Base-by-base conservation (phyloP, 2,329 filamentous ascomycete species). In the Fusarium ramigenum region DNA sequence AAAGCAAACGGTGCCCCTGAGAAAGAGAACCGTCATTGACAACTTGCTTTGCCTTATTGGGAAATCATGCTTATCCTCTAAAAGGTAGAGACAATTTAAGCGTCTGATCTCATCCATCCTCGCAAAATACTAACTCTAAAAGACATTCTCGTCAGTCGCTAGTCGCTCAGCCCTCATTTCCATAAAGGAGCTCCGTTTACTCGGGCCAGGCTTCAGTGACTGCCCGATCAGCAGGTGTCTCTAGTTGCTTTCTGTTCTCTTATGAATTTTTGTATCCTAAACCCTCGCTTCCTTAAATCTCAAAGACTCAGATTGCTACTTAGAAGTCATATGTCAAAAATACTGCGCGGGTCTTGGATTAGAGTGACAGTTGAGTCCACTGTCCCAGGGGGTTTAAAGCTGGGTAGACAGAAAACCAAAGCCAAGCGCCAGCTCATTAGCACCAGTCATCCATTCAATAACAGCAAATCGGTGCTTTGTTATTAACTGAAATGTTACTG, bases 381-480 rank as follows among this genome's bases (percentile, higher is more conserved):
- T 52, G 9, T 15, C 9, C 11, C 49, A 9, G 18, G 6, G 47
- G 16, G 23, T 7, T 25, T 25, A 2, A 25, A 53, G 32, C 18
- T 18, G 9, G 34, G 34, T 36, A 25, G 18, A 37, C 49, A 25
- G 49, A 16, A n/a, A 37, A 37, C n/a, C n/a, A 21, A 37, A 21
- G 5, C 4, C 14, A 36, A 25, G 7, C 0, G 5, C 18, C 32
- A 37, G 18, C 32, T 11, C 12, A 10, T 28, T 25, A 36, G 9
- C n/a, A 28, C 2, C n/a, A 37, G 14, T 21, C 10, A 19, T 4
- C 3, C n/a, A 23, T 19, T 52, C 12, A 4, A 12, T 9, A 12
- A 8, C 16, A 11, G 3, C 10, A 11, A 52, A 1, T 7, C 3
- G 2, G 32, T 19, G 7, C 7, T 14, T 28, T 25, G 7, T 7